Percentiles rank a stretch among this genome's conserved stretches.
phyloP scores from a whole-genome alignment of 2,329 filamentous ascomycete species.

The Pseudofabraea citricarpa region DNA sequence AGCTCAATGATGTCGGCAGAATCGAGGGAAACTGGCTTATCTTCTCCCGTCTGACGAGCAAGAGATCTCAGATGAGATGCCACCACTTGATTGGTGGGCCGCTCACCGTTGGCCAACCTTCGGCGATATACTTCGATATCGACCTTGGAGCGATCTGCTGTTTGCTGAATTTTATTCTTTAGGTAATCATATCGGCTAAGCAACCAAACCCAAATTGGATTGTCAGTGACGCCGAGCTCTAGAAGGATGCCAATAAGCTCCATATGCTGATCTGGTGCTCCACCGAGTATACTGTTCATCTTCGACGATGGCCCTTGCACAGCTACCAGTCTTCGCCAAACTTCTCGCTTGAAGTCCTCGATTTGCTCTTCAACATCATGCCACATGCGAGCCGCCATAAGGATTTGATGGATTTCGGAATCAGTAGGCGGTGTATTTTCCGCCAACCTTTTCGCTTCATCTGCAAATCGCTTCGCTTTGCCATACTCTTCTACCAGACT shows the following conservation, averaged over 20 bases:
- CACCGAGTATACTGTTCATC: conserved; percentile 11
- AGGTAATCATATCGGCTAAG: conserved; percentile 84
- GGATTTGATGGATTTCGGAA: conserved; percentile 75
- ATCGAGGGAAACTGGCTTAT: conserved; percentile 64
- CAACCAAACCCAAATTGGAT: conserved; percentile 95
- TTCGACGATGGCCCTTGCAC: conserved; percentile 47
- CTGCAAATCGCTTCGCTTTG: conserved; percentile 74
- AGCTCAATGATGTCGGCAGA: conserved; percentile 77
- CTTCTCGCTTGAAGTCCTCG: conserved; percentile 78
- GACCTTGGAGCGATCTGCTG: conserved; percentile 79
- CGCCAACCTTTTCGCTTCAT: conserved; percentile 69
- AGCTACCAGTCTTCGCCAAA: conserved; percentile 77
- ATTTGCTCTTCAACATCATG: conserved; percentile 86
- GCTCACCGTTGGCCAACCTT: conserved; percentile 68
- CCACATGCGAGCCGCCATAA: conserved; percentile 93
- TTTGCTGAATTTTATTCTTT: conserved; percentile 75
- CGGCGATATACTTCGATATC: conserved; percentile 90
- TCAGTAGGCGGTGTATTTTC: conserved; percentile 64
- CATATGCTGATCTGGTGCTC: conserved; percentile 76
- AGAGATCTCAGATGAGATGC: conserved; percentile 74
- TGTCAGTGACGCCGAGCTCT: conserved; percentile 93
- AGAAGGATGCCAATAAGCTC: conserved; percentile 83
- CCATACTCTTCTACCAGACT: conserved; percentile 81
- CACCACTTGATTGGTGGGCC: conserved; percentile 62
- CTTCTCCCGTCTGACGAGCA: conserved; percentile 59